These are phyloP conservation scores for Aspergillus sojae DNA, from an alignment of 2,329 filamentous ascomycete species.

Conservation along the genomic window DNA sequence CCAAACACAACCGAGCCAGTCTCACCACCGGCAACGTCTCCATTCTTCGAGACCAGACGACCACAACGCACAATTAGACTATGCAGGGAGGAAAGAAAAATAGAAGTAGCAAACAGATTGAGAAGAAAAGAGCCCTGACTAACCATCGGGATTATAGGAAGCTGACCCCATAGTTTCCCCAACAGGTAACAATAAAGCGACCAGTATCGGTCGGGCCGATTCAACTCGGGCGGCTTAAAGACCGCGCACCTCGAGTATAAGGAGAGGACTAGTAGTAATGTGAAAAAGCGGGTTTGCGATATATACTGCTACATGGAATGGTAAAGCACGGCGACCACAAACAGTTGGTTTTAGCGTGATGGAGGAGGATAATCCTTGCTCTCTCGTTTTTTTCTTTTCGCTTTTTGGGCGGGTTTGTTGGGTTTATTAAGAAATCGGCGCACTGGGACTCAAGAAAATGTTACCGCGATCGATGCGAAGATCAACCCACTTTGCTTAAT, in stretches of 20 bases:
- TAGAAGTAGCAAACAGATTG: slow-evolving; percentile 7
- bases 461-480: slow-evolving; percentile 18
- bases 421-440: slow-evolving; percentile 6
- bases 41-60: neutral
- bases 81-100: slow-evolving; percentile 1
- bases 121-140: slow-evolving; percentile 30
- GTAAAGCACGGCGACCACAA: slow-evolving; percentile 10
- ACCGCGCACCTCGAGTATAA: slow-evolving; percentile 15
- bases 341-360: slow-evolving; percentile 4
- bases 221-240: slow-evolving; percentile 20
- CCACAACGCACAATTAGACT: neutral
- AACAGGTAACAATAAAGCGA: slow-evolving; percentile 20
- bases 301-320: slow-evolving; percentile 26
- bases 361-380: slow-evolving; percentile 1
- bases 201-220: slow-evolving; percentile 27
- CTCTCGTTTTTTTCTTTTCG: slow-evolving; percentile 10
- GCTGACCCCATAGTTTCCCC: slow-evolving; percentile 37
- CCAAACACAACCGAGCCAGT: neutral
- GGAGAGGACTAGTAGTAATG: slow-evolving; percentile 6
- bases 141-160: slow-evolving; percentile 42
- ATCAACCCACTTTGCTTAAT: slow-evolving; percentile 15
- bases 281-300: slow-evolving; percentile 9
- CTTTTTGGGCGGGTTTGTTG: slow-evolving; percentile 2
- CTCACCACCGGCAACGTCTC: slow-evolving; percentile 1
- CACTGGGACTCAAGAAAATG: slow-evolving; percentile 8